phyloP scores from a whole-genome alignment of 768 basidiomycete species.

The Russula sp. region DNA sequence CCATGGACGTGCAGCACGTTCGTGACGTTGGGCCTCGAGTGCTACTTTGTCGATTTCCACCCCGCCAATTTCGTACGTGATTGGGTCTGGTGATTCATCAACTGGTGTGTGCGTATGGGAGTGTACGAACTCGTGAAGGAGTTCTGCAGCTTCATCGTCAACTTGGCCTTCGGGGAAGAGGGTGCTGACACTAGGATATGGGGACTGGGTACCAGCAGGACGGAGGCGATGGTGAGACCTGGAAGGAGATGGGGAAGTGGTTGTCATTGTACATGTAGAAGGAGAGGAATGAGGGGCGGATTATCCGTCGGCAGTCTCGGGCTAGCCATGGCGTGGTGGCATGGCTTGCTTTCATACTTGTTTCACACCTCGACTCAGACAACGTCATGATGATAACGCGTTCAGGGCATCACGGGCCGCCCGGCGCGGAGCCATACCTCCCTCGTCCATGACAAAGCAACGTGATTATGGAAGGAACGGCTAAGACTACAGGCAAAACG shows the following conservation, averaged over 20 bases:
- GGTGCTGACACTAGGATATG: conserved; percentile 32
- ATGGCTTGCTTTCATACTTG: too few relatives aligned
- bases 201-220: conserved; percentile 25
- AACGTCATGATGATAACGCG: too few relatives aligned
- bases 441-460: background rate
- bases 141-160: conserved; percentile 42
- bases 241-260: conserved; percentile 8
- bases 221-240: conserved; percentile 8
- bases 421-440: too few relatives aligned
- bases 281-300: too few relatives aligned
- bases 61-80: conserved; percentile 23
- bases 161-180: conserved; percentile 43
- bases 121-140: conserved; percentile 42
- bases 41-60: conserved; percentile 21
- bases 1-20: conserved; percentile 46
- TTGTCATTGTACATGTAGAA: background rate
- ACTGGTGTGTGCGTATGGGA: conserved; percentile 32
- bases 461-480: background rate
- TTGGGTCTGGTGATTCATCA: conserved; percentile 32
- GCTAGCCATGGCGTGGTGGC: too few relatives aligned
- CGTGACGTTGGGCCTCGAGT: conserved; percentile 24
- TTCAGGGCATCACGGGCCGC: too few relatives aligned
- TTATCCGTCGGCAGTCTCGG: too few relatives aligned
- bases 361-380: too few relatives aligned
- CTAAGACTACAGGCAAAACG: conserved; percentile 11